Percentiles rank a stretch among this genome's conserved stretches.
phyloP scores from a whole-genome alignment of 768 basidiomycete species.

The Boletus pseudo-olivaceus region DNA sequence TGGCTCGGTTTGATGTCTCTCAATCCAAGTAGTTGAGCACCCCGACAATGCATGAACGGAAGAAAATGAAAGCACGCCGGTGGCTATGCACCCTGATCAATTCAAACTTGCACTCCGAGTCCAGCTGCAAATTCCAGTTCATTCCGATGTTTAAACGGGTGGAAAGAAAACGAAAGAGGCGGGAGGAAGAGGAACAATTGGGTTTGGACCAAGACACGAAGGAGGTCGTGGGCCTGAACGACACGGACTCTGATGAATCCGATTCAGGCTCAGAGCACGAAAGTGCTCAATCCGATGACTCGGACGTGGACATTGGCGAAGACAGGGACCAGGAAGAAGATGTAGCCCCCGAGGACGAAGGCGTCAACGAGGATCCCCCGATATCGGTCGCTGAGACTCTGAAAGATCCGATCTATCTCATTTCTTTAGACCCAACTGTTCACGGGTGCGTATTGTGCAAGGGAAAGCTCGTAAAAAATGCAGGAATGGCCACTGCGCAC shows the following conservation, averaged over 20 bases:
- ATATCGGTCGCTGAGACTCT: conserved; percentile 60
- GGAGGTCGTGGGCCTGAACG: conserved; percentile 61
- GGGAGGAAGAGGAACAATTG: conserved; percentile 61
- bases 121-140: neutral
- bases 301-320: conserved; percentile 18
- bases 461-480: conserved; percentile 64
- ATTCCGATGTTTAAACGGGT: conserved; percentile 73
- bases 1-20: conserved; percentile 15
- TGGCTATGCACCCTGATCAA: conserved; percentile 22
- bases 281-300: conserved; percentile 29
- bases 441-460: conserved; percentile 68
- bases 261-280: conserved; percentile 45
- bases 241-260: conserved; percentile 73
- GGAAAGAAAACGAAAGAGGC: conserved; percentile 59
- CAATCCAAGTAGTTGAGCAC: conserved; percentile 15
- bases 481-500: conserved; percentile 55
- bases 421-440: conserved; percentile 52
- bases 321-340: conserved; percentile 27
- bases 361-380: conserved; percentile 35
- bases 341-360: conserved; percentile 23
- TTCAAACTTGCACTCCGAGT: neutral
- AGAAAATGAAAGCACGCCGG: conserved; percentile 17
- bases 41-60: conserved; percentile 30
- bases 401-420: conserved; percentile 57
- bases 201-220: conserved; percentile 63